Evolutionary conservation across 1,284 basidiomycete species (phyloP), one percentile per base, ranked within the genome.

Genomic region (Abortiporus biennis): DNA sequence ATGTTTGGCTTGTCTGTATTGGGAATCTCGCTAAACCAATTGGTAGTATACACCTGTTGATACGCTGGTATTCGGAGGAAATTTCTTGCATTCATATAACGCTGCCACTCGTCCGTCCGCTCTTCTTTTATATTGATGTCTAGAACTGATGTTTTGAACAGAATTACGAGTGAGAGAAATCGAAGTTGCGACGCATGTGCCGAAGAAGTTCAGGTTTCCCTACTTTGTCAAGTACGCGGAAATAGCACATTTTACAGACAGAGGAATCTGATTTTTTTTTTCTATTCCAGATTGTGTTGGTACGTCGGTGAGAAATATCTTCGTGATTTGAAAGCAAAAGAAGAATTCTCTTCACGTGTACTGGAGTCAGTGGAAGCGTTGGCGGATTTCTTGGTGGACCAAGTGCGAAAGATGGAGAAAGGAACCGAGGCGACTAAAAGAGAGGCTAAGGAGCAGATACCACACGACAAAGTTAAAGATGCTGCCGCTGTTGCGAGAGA

Each of bases 21-120:
- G n/a, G n/a, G n/a, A 4, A 17, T 33, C 15, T n/a, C n/a, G 8
- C 17, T 24, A 9, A 1, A 4, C 23, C n/a, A 20, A 21, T 36
- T 16, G 12, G 27, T 52, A 92, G 87, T 85, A 90, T 61, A 98
- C 94, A 0, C 94, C 95, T 0, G 64, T 75, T 33, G 92, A 98
- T 59, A 89, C 93, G 2, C 72, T 99, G 30, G 95, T 99, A 0
- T 94, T 98, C 56, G 95, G 95, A 2, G 95, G 95, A 29, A 99
- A 99, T 64, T 99, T 96, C 60, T 62, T 97, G 37, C 93, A 97
- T 63, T 92, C 86, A 6, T 90, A 80, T 56, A 80, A 84, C 52
- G 71, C 85, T 23, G 66, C 72, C 4, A 85, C 80, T 19, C 91
- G 79, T 92, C 65, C 54, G 80, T 66, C 2, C 4, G n/a, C 25